Evolutionary conservation across 768 basidiomycete species (phyloP), one percentile per base, ranked within the genome.

Genomic region (Lactarius indigo): DNA sequence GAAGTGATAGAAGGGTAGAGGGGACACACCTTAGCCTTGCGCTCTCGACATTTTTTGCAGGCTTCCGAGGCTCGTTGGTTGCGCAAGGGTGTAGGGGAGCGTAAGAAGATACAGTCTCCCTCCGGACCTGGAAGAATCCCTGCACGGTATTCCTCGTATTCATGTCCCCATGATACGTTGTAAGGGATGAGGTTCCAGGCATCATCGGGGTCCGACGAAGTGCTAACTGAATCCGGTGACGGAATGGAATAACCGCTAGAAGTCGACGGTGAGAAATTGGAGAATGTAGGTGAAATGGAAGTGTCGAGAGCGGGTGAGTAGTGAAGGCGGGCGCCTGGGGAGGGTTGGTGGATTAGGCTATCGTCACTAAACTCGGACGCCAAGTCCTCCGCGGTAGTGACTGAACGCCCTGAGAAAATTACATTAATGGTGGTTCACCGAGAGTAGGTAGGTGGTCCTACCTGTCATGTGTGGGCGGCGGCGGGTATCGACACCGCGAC

Each of bases 171-270:
- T 1, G 78, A 76, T 20, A 79, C 75, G 68, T 79, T 73, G 70
- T 79, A 79, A 7, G 78, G 77, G 54, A 78, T 74, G 59, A 79
- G 75, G 60, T 79, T 76, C 78, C 78, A 79, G 47, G 71, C 70
- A 37, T 76, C 75, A 37, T 72, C 73, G 12, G 65, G 44, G 23
- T 72, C 70, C n/a, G 68, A 47, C 9, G 65, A 50, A n/a, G 60
- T 58, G 44, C 28, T 55, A 1, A 54, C 63, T 42, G 69, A 61
- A 30, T 57, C 54, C 33, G 64, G 64, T 18, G 69, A 70, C 17
- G 69, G 63, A 30, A 68, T 61, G 31, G 64, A 65, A 60, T 59
- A 60, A 31, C 68, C 64, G 31, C 69, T 65, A n/a, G 70, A 62
- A 64, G 66, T 64, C 12, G 69, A 64, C 44, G 65, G 64, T 42